phyloP scores from a whole-genome alignment of 495 filamentous ascomycete genomes.

The Aspergillus biplanus region DNA sequence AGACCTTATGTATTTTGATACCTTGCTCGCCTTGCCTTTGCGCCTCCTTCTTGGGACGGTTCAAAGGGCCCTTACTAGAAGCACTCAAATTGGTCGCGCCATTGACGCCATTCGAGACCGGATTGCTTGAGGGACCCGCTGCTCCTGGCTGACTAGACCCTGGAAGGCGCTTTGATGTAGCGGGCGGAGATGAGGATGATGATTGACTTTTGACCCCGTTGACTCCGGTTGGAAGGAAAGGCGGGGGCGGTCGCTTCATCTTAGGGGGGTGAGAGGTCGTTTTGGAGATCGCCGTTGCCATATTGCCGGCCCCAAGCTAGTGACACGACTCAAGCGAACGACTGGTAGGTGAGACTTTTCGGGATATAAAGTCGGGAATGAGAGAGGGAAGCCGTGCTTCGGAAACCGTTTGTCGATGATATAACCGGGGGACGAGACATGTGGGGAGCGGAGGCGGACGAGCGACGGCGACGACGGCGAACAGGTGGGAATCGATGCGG shows the following conservation, averaged over 20 bases:
- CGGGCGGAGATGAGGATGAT: slow-evolving; percentile 68
- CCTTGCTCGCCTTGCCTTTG: slow-evolving; percentile 49
- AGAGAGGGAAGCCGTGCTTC: slow-evolving; percentile 39
- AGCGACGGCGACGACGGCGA: slow-evolving; percentile 34
- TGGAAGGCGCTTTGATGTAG: slow-evolving; percentile 64
- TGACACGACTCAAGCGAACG: slow-evolving; percentile 26
- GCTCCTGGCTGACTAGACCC: slow-evolving; percentile 44
- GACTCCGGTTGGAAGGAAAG: slow-evolving; percentile 62
- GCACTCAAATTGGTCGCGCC: slow-evolving; percentile 41
- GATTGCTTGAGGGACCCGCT: slow-evolving; percentile 30
- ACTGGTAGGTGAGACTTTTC: slow-evolving; percentile 33
- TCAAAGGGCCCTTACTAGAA: slow-evolving; percentile 49
- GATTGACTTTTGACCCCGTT: slow-evolving; percentile 68
- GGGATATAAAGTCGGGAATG: slow-evolving; percentile 30
- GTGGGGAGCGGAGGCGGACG: slow-evolving; percentile 49
- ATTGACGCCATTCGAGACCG: slow-evolving; percentile 43
- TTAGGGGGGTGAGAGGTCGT: slow-evolving; percentile 64
- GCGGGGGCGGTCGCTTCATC: slow-evolving; percentile 73
- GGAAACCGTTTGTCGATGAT: slow-evolving; percentile 45
- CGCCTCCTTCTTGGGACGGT: slow-evolving; percentile 56
- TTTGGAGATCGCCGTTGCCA: slow-evolving; percentile 60
- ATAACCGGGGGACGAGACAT: slow-evolving; percentile 55
- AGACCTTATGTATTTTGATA: slow-evolving; percentile 35
- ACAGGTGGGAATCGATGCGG: slow-evolving; percentile 29
- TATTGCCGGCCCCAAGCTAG: slow-evolving; percentile 33